phyloP scores from a whole-genome alignment of 164 flowering plant species.

The Chimonanthus salicifolius region DNA sequence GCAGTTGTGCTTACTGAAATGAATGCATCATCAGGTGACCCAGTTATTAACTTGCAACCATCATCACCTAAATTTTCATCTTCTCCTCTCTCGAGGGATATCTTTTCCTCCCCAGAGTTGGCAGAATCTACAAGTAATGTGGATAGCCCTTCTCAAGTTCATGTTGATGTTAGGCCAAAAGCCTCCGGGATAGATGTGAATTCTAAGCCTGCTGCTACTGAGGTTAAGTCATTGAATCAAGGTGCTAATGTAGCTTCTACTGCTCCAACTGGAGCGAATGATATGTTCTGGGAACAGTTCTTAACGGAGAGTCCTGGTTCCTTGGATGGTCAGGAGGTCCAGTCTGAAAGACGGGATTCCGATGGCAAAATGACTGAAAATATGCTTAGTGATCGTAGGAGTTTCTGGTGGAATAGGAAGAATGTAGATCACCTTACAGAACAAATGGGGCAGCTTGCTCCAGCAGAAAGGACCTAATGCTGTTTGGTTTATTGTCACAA shows the following conservation, averaged over 20 bases:
- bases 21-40: constrained; percentile 29
- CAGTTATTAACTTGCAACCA: constrained; percentile 21
- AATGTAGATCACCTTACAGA: constrained; percentile 40
- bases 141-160: constrained; percentile 29
- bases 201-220: constrained; percentile 30
- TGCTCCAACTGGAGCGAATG: constrained; percentile 40
- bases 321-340: constrained; percentile 36
- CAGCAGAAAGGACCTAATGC: constrained; percentile 35
- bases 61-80: constrained; percentile 22
- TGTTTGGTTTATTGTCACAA: constrained; percentile 11
- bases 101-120: constrained; percentile 38
- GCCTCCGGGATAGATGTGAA: constrained; percentile 43
- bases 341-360: constrained; percentile 40
- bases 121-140: constrained; percentile 22
- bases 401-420: constrained; percentile 44
- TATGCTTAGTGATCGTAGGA: constrained; percentile 20
- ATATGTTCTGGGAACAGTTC: constrained; percentile 77
- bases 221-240: constrained; percentile 22
- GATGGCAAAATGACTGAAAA: constrained; percentile 20
- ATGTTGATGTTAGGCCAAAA: constrained; percentile 25
- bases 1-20: constrained; percentile 20
- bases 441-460: constrained; percentile 50
- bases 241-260: constrained; percentile 8
- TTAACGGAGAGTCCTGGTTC: constrained; percentile 62
- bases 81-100: constrained; percentile 32